A percentile compares a stretch with the other conserved stretches of the same genome.
These are phyloP conservation scores for Parmelia sp. DNA, from an alignment of 495 filamentous ascomycete species.

Conservation along the genomic window DNA sequence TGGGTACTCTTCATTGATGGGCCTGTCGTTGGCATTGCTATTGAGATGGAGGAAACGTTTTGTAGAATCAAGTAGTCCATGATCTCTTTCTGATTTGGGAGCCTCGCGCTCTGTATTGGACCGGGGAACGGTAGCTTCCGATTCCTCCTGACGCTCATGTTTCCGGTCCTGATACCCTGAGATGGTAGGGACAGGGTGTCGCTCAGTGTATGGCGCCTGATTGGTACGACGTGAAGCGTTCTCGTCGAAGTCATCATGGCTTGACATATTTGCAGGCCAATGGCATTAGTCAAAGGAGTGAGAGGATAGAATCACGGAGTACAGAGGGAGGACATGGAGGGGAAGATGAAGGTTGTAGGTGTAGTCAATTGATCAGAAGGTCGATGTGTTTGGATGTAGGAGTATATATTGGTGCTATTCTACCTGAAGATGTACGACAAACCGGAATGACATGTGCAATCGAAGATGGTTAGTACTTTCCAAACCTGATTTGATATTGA, in stretches of 20 bases:
- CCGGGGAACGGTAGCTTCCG: slow-evolving; percentile 19
- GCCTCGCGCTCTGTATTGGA: slow-evolving; percentile 33
- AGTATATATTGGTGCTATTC: not conserved
- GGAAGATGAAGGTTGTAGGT: not conserved
- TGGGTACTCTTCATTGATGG: slow-evolving; percentile 20
- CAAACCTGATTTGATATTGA: slow-evolving; percentile 4
- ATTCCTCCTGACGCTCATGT: slow-evolving; percentile 40
- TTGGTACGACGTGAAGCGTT: slow-evolving; percentile 42
- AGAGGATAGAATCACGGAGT: not conserved
- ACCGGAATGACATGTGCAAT: not conserved
- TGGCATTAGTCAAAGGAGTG: not conserved
- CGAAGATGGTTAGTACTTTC: not conserved
- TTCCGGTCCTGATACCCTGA: slow-evolving; percentile 54
- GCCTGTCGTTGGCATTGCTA: slow-evolving; percentile 29
- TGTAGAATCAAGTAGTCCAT: slow-evolving; percentile 34
- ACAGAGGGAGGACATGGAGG: not conserved
- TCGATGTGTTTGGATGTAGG: not conserved
- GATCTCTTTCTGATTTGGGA: slow-evolving; percentile 28
- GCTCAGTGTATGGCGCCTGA: slow-evolving; percentile 46
- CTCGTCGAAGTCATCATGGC: slow-evolving; percentile 42
- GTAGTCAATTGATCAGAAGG: not conserved
- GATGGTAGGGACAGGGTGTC: slow-evolving; percentile 59
- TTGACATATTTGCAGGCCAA: slow-evolving; percentile 30
- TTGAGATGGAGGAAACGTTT: slow-evolving; percentile 36
- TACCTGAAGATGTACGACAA: not conserved